Base-by-base conservation (phyloP, 2,329 filamentous ascomycete genomes). In the Neurospora crassa region DNA sequence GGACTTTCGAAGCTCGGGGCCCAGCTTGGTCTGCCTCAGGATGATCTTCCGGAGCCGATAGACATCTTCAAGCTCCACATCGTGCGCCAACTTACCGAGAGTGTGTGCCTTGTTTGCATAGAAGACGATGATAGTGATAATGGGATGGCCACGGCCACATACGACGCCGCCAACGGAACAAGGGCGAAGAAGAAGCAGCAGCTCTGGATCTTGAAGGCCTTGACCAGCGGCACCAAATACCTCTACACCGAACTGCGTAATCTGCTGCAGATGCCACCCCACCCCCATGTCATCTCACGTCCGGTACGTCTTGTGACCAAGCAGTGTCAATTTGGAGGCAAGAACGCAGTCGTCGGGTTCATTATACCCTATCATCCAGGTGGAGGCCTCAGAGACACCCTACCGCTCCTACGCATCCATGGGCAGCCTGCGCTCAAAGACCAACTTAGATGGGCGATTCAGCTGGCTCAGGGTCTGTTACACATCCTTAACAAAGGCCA, bases 181-280 rank as follows among this genome's bases (percentile, higher is more conserved):
- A 14, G 4, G 53, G 24, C 53, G 14, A 37, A 29, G 20, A 29
- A 63, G 7, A 16, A 18, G 53, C 76, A 79, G 68, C 77, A 79
- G 68, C 77, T 81, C 2, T 85, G 83, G 81, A 84, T 89, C 71
- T 83, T 90, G 78, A 90, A 90, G 76, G 85, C 86, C 3, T 77
- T 89, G 59, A 86, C 85, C 2, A 87, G 85, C 78, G 84, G 83
- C 73, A 82, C 86, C 72, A 89, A 89, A 75, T 89, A 86, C 75
- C 80, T 90, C 45, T 90, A 89, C 76, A 86, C 89, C 74, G 88
- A 90, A 77, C 81, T 90, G 20, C 84, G 84, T 70, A 83, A 84
- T 34, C 82, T 90, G 2, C 83, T 89, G 70, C 82, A 78, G 40
- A 81, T 89, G 67, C 79, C 83, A 40, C 80, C 84, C 2, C 87